phyloP scores from a whole-genome alignment of 371 early-diverging fungal genomes.

The Entomophthora muscae region DNA sequence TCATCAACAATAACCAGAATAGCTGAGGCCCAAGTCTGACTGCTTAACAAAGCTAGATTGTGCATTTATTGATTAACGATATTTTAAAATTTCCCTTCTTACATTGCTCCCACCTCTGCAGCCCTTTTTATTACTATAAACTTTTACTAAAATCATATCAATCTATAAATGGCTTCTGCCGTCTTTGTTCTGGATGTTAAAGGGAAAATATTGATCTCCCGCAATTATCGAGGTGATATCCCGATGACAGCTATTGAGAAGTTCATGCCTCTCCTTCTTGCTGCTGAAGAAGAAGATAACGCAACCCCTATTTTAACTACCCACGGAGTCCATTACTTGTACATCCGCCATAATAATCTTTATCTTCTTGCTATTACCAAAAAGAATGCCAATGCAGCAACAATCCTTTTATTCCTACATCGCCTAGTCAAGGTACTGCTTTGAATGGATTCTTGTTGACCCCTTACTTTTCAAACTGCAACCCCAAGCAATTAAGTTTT shows the following conservation, averaged over 20 bases:
- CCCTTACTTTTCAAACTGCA: too few relatives aligned
- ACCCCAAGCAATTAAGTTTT: too few relatives aligned
- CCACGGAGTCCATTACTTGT: slow-evolving; percentile 86
- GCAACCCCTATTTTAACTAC: slow-evolving; percentile 79
- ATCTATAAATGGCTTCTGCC: slow-evolving; percentile 50
- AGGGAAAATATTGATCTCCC: slow-evolving; percentile 88
- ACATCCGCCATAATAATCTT: slow-evolving; percentile 85
- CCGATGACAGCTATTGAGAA: slow-evolving; percentile 89
- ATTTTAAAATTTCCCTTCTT: too few relatives aligned
- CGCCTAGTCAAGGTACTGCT: slow-evolving; percentile 52
- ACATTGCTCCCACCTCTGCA: too few relatives aligned
- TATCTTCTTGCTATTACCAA: slow-evolving; percentile 88
- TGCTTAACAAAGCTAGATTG: too few relatives aligned
- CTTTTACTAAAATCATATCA: too few relatives aligned
- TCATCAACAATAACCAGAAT: too few relatives aligned
- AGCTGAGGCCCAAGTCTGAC: too few relatives aligned
- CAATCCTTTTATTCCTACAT: slow-evolving; percentile 85
- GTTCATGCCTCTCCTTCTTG: slow-evolving; percentile 88
- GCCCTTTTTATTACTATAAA: too few relatives aligned
- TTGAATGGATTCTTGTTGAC: too few relatives aligned
- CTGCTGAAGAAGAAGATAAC: slow-evolving; percentile 84
- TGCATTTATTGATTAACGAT: too few relatives aligned
- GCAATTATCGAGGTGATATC: slow-evolving; percentile 87
- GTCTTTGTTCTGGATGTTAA: slow-evolving; percentile 84
- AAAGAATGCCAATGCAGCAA: slow-evolving; percentile 92